Evolutionary conservation across 129 eudicot species (phyloP).

Genomic region (Pittosporum tobira): DNA sequence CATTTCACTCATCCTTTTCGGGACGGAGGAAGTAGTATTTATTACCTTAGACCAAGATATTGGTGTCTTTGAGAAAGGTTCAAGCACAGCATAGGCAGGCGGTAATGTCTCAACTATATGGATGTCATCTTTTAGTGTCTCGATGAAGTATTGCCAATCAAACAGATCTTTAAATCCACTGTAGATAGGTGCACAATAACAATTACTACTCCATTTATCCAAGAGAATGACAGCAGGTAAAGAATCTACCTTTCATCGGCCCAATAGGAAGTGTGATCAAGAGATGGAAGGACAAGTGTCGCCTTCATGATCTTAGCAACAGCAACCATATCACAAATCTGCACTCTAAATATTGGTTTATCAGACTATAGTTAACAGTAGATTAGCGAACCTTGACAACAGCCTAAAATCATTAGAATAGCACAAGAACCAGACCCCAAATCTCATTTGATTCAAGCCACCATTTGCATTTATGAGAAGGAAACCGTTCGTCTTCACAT

Average conservation of each 20-base stretch:
- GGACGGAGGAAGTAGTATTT: too few species aligned
- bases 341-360: conserved; percentile 55
- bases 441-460: conserved; percentile 99
- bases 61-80: conserved; percentile 89
- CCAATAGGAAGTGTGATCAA: conserved; percentile 96
- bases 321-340: conserved; percentile 99
- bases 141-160: conserved; percentile 90
- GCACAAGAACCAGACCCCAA: conserved; percentile 82
- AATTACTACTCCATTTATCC: not conserved
- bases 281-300: conserved; percentile 92
- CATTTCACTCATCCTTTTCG: too few species aligned
- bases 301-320: conserved; percentile 95
- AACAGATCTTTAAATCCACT: conserved; percentile 98
- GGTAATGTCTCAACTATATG: conserved; percentile 76
- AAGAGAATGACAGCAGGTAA: conserved; percentile 3
- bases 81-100: conserved; percentile 60
- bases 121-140: conserved; percentile 72
- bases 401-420: conserved; percentile 15
- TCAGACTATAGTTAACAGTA: conserved; percentile 30
- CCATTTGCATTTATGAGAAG: conserved; percentile 97
- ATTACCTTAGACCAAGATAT: conserved; percentile 99
- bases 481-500: conserved; percentile 67
- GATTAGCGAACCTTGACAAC: conserved; percentile 8
- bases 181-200: conserved; percentile 17
- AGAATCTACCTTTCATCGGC: conserved; percentile 83